A percentile compares a stretch with the other conserved stretches of the same genome.
Evolutionary conservation across 148 eudicot genomes (phyloP).

Genomic region (Nyssa sinensis): DNA sequence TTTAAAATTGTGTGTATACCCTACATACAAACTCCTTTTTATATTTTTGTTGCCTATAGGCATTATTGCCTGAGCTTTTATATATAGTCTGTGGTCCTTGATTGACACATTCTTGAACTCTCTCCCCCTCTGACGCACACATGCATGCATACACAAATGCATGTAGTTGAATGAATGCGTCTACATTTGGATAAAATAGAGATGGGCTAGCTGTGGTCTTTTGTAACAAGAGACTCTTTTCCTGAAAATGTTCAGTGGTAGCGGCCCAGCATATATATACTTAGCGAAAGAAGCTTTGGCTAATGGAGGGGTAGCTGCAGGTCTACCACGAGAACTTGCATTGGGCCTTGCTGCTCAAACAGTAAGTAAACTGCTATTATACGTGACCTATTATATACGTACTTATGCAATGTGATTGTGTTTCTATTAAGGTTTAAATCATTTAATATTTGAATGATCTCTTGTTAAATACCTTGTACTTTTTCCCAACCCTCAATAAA

Average conservation of each 20-base stretch:
- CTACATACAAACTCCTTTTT: not conserved
- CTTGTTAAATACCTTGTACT: no score
- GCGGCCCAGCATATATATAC: conserved; percentile 93
- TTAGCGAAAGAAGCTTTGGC: conserved; percentile 96
- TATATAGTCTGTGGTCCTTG: not conserved
- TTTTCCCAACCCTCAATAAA: not conserved
- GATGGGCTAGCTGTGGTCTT: not conserved
- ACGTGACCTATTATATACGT: not conserved
- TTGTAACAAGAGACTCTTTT: not conserved
- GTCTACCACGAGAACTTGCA: conserved; percentile 87
- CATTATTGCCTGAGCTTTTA: not conserved
- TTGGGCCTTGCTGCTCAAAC: conserved; percentile 91
- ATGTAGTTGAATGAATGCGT: not conserved
- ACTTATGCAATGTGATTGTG: not conserved
- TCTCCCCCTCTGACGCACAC: not conserved
- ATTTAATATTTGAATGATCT: not conserved
- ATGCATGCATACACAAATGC: not conserved
- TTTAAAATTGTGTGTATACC: no score
- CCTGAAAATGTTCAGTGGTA: conserved; percentile 51
- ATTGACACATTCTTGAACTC: no score
- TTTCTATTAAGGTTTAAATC: not conserved
- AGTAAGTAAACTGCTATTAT: conserved; percentile 39
- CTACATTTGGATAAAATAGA: conserved; percentile 9
- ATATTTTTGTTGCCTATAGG: not conserved
- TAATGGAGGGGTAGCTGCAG: conserved; percentile 99